phyloP scores from a whole-genome alignment of 2,329 filamentous ascomycete genomes.

The Metarhizium robertsii region DNA sequence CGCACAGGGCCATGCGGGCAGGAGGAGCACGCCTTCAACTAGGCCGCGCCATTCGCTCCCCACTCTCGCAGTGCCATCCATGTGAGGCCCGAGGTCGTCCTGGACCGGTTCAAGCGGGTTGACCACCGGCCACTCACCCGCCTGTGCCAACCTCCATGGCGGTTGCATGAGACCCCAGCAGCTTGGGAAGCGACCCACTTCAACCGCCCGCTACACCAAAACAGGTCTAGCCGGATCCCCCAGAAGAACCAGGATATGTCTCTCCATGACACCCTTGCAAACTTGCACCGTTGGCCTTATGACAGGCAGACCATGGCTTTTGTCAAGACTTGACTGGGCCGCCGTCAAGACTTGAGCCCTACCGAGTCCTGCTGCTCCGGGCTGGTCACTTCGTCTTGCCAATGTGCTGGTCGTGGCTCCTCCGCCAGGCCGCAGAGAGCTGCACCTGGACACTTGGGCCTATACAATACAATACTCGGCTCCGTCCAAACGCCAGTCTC shows the following conservation, averaged over 20 bases:
- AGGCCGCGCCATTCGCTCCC: background rate
- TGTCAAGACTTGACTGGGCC: background rate
- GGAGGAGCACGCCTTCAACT: too few relatives aligned
- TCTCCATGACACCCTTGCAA: background rate
- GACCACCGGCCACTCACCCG: background rate
- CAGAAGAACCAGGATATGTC: constrained; percentile 1
- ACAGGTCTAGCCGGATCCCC: constrained; percentile 4
- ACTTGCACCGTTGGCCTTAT: background rate
- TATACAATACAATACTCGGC: too few relatives aligned
- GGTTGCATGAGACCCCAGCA: background rate
- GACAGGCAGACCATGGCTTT: background rate
- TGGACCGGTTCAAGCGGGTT: background rate
- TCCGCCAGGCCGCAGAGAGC: too few relatives aligned
- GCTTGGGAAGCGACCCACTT: background rate
- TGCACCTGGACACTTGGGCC: too few relatives aligned
- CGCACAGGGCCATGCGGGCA: too few relatives aligned
- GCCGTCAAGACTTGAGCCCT: too few relatives aligned
- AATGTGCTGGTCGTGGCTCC: too few relatives aligned
- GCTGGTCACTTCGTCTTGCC: too few relatives aligned
- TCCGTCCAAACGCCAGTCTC: background rate
- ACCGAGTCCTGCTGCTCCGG: too few relatives aligned
- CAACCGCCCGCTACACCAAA: constrained; percentile 1
- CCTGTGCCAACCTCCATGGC: background rate
- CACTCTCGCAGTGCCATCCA: background rate
- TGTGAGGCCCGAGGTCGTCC: background rate